These are phyloP conservation scores for Tulasnella sp. DNA, from an alignment of 768 basidiomycete species.

Conservation along the genomic window DNA sequence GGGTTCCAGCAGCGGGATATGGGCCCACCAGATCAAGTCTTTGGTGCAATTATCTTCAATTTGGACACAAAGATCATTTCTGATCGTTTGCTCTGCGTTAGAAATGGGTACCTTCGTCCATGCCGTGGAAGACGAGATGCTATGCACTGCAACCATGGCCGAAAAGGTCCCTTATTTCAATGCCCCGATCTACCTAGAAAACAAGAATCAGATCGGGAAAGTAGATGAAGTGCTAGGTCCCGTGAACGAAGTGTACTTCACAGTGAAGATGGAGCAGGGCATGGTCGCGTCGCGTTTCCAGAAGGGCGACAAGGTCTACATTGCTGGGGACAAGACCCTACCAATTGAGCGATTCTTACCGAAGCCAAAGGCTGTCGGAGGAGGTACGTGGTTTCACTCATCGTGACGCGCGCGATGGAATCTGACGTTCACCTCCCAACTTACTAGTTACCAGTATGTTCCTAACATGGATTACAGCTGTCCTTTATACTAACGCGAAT, in stretches of 20 bases:
- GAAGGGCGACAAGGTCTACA: slow-evolving; percentile 97
- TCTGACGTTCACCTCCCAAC: slow-evolving; percentile 10
- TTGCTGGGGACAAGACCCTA: slow-evolving; percentile 93
- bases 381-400: slow-evolving; percentile 18
- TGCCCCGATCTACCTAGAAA: slow-evolving; percentile 94
- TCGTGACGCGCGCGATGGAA: not conserved
- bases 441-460: slow-evolving; percentile 42
- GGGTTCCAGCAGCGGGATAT: slow-evolving; percentile 66
- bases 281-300: slow-evolving; percentile 95
- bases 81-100: slow-evolving; percentile 34
- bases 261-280: slow-evolving; percentile 93
- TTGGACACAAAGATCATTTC: not conserved
- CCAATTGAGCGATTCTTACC: slow-evolving; percentile 96
- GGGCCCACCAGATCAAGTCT: slow-evolving; percentile 74
- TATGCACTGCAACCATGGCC: slow-evolving; percentile 76
- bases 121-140: slow-evolving; percentile 97
- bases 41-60: slow-evolving; percentile 49
- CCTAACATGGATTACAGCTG: slow-evolving; percentile 11
- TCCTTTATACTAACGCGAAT: slow-evolving; percentile 25
- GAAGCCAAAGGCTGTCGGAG: slow-evolving; percentile 77
- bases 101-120: slow-evolving; percentile 92
- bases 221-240: slow-evolving; percentile 99
- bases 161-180: slow-evolving; percentile 99
- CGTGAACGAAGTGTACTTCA: slow-evolving; percentile 97
- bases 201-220: slow-evolving; percentile 93